Conservation (phyloP, 371 early-diverging fungal species). For the Mortierella sp. region DNA sequence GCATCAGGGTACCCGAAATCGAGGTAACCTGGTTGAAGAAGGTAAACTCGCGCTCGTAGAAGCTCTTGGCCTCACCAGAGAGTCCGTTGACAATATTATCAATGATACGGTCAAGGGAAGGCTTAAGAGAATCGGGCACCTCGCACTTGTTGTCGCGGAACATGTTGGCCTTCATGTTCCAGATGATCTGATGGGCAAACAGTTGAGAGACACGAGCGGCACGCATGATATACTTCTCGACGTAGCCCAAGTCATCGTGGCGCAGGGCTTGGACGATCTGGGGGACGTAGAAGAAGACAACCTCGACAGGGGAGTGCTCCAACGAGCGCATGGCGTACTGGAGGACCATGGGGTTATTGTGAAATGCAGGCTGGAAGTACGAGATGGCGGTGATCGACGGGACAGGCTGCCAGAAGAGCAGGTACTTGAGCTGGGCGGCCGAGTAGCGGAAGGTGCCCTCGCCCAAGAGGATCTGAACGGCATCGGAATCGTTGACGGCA, state of each 20-base stretch:
- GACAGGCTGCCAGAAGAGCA: slow-evolving; percentile 93
- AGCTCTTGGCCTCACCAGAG: slow-evolving; percentile 87
- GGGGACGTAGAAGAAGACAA: slow-evolving; percentile 98
- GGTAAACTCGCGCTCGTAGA: slow-evolving; percentile 94
- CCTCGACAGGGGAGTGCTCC: slow-evolving; percentile 91
- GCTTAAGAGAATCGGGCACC: slow-evolving; percentile 86
- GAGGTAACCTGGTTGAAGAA: slow-evolving; percentile 97
- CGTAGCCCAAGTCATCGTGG: slow-evolving; percentile 89
- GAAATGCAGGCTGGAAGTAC: slow-evolving; percentile 78
- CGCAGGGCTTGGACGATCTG: slow-evolving; percentile 99
- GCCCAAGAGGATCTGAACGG: slow-evolving; percentile 76
- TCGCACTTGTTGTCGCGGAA: slow-evolving; percentile 86
- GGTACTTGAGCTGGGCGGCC: slow-evolving; percentile 65
- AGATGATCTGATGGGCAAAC: slow-evolving; percentile 99
- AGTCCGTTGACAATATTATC: slow-evolving; percentile 81
- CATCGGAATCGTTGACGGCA: slow-evolving; percentile 82
- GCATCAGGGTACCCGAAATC: slow-evolving; percentile 97
- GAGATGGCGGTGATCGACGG: slow-evolving; percentile 93
- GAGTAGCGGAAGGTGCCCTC: slow-evolving; percentile 56
- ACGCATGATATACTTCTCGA: slow-evolving; percentile 92
- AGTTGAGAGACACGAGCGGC: slow-evolving; percentile 93
- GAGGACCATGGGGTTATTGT: slow-evolving; percentile 86
- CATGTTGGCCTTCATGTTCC: slow-evolving; percentile 99
- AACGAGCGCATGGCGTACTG: slow-evolving; percentile 95
- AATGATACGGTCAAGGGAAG: slow-evolving; percentile 89